phyloP scores from a whole-genome alignment of 2,329 filamentous ascomycete genomes.

The Alternaria alternata region DNA sequence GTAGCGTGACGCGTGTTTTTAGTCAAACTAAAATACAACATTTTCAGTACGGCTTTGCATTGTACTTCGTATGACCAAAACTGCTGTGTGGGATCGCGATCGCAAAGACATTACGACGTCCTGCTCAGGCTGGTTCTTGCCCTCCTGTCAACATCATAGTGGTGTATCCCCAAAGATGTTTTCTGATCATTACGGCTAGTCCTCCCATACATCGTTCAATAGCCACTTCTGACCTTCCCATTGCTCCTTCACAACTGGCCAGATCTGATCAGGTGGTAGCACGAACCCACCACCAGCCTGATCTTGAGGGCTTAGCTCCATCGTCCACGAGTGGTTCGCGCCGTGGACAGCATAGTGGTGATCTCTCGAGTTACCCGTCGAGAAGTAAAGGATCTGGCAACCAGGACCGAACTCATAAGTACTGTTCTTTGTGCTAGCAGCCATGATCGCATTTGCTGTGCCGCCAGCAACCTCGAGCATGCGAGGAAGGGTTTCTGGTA shows the following conservation, averaged over 20 bases:
- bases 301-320: conserved; percentile 56
- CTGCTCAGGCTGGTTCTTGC: neutral
- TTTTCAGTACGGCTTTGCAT: neutral
- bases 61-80: neutral
- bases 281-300: conserved; percentile 58
- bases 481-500: conserved; percentile 58
- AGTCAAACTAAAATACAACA: neutral
- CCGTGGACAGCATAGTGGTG: conserved; percentile 53
- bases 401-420: conserved; percentile 56
- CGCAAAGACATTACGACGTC: neutral
- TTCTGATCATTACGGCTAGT: neutral
- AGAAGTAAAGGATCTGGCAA: conserved; percentile 67
- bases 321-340: conserved; percentile 55
- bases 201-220: conserved; percentile 29
- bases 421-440: conserved; percentile 47
- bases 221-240: conserved; percentile 51
- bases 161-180: neutral
- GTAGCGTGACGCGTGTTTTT: neutral
- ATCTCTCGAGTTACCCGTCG: conserved; percentile 56
- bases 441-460: conserved; percentile 57
- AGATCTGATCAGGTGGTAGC: conserved; percentile 57
- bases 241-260: conserved; percentile 56
- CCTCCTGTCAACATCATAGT: neutral
- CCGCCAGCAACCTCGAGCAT: conserved; percentile 49
- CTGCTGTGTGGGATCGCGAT: neutral